Percentiles rank a stretch among this genome's conserved stretches.
phyloP scores from a whole-genome alignment of 2,329 filamentous ascomycete genomes.

The Ceratocystis smalleyi region DNA sequence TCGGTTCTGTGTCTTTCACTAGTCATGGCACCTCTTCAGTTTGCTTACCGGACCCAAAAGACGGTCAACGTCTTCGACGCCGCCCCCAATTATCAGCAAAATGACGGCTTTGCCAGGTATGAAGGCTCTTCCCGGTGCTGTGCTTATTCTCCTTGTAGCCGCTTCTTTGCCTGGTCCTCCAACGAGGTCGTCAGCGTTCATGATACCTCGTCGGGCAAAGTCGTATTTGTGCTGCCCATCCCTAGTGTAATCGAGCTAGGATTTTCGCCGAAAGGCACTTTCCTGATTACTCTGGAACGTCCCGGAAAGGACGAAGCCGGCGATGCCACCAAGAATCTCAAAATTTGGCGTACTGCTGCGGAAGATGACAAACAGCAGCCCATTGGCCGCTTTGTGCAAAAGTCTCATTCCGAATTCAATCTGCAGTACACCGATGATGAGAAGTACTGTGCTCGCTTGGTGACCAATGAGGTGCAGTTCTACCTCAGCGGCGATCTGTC shows the following conservation, averaged over 20 bases:
- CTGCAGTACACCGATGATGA: slow-evolving; percentile 93
- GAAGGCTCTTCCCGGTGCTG: slow-evolving; percentile 92
- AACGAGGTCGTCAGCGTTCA: slow-evolving; percentile 74
- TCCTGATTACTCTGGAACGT: slow-evolving; percentile 92
- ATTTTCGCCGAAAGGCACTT: slow-evolving; percentile 85
- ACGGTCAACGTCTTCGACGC: slow-evolving; percentile 87
- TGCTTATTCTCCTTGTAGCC: slow-evolving; percentile 81
- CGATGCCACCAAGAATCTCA: slow-evolving; percentile 50
- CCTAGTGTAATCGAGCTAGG: slow-evolving; percentile 83
- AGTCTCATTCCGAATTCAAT: slow-evolving; percentile 90
- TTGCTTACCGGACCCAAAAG: slow-evolving; percentile 95
- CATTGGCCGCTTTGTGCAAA: slow-evolving; percentile 84
- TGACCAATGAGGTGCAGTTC: slow-evolving; percentile 97
- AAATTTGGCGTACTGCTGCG: slow-evolving; percentile 82
- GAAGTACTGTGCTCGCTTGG: slow-evolving; percentile 76
- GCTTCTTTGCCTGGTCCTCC: slow-evolving; percentile 90
- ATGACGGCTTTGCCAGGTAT: slow-evolving; percentile 71
- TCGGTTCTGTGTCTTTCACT: slow-evolving; percentile 64
- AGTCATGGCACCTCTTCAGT: slow-evolving; percentile 93
- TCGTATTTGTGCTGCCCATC: slow-evolving; percentile 59
- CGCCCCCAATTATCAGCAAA: slow-evolving; percentile 68
- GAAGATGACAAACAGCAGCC: slow-evolving; percentile 53
- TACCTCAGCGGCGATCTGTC: slow-evolving; percentile 75
- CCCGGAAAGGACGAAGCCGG: slow-evolving; percentile 67
- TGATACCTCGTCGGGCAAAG: slow-evolving; percentile 60